A percentile compares a stretch with the other conserved stretches of the same genome.
Evolutionary conservation across 169 alveolate genomes (phyloP).

Genomic region (Cyclospora cayetanensis): DNA sequence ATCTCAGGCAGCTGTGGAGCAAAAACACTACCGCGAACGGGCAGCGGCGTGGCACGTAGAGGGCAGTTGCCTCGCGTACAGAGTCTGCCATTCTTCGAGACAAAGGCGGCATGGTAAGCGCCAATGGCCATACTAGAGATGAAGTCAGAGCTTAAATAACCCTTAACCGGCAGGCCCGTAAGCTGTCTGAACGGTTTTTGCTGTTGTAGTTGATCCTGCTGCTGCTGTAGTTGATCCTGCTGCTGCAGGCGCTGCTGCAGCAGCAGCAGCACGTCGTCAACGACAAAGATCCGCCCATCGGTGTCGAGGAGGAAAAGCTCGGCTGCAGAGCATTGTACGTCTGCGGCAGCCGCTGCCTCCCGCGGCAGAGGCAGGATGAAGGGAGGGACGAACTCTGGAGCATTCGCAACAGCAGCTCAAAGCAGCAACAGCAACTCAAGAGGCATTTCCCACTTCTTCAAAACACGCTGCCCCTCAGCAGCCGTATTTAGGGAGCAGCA

Average conservation of each 20-base stretch:
- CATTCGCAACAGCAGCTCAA: background rate
- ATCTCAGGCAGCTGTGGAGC: background rate
- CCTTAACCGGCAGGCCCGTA: background rate
- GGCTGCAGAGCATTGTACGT: conserved; percentile 57
- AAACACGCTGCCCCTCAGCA: background rate
- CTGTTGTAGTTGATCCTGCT: conserved; percentile 10
- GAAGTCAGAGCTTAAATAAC: background rate
- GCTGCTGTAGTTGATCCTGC: background rate
- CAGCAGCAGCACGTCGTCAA: conserved; percentile 38
- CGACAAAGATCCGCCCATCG: conserved; percentile 35
- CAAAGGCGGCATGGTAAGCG: conserved; percentile 41
- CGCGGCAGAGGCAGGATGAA: background rate
- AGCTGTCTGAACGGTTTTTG: background rate
- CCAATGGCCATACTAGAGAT: conserved; percentile 47
- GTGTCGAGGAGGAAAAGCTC: conserved; percentile 32
- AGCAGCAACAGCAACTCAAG: background rate
- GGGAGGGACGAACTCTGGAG: background rate
- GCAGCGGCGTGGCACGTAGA: too few species aligned
- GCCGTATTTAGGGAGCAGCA: background rate
- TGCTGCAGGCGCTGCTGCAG: conserved; percentile 1
- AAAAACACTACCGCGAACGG: background rate
- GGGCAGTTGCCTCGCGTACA: conserved; percentile 22
- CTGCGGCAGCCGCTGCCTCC: conserved; percentile 24
- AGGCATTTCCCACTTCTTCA: background rate
- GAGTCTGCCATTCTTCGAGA: conserved; percentile 15